phyloP scores from a whole-genome alignment of 2,329 filamentous ascomycete species.

The Biscogniauxia sp. region DNA sequence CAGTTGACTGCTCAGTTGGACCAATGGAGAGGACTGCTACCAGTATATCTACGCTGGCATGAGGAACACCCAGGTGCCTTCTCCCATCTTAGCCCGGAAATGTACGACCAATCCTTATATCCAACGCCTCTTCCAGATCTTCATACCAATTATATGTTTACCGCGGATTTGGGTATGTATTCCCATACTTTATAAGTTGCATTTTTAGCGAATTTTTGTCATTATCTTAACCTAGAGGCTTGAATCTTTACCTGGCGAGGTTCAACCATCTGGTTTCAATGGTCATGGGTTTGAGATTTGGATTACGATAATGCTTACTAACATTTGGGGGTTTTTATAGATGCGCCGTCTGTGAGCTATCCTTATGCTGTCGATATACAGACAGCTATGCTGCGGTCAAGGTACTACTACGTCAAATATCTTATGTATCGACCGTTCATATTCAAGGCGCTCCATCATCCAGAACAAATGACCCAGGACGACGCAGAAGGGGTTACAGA shows the following conservation, averaged over 20 bases:
- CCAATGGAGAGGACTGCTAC: constrained; percentile 57
- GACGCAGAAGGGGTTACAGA: constrained; percentile 55
- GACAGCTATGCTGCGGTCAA: constrained; percentile 54
- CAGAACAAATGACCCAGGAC: constrained; percentile 50
- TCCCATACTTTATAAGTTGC: neutral
- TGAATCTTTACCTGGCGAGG: too few relatives aligned
- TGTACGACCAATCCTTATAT: constrained; percentile 21
- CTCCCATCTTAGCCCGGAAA: constrained; percentile 26
- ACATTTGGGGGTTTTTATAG: constrained; percentile 8
- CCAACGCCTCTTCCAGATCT: constrained; percentile 24
- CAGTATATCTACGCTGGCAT: constrained; percentile 54
- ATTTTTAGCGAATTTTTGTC: neutral
- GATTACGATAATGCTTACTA: too few relatives aligned
- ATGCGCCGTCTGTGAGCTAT: constrained; percentile 43
- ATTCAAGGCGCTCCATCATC: constrained; percentile 59
- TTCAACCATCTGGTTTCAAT: too few relatives aligned
- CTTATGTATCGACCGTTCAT: constrained; percentile 57
- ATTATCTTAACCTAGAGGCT: neutral
- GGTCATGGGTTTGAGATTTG: too few relatives aligned
- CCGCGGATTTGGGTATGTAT: constrained; percentile 37
- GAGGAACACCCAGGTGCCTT: constrained; percentile 49
- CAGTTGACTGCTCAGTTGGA: constrained; percentile 54
- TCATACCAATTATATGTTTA: constrained; percentile 41
- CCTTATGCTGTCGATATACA: constrained; percentile 55
- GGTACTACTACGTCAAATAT: constrained; percentile 59